Evolutionary conservation across 2,329 filamentous ascomycete species (phyloP).

Genomic region (Colletotrichum sublineola): DNA sequence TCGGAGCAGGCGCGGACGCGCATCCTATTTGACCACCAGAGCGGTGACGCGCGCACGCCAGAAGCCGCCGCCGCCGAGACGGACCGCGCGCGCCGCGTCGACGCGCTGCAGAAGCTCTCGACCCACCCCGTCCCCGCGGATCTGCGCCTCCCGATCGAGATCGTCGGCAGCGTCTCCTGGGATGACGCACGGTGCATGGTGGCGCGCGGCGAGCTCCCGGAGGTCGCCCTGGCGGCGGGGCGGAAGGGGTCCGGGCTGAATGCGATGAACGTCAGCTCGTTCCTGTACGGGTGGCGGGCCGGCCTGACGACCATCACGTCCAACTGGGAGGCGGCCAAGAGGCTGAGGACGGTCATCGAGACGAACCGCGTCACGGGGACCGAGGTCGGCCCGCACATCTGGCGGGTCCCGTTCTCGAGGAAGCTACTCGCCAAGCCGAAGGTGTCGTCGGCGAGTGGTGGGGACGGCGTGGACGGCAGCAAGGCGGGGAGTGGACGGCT

Average conservation of each 20-base stretch:
- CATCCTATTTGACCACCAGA: slow-evolving; percentile 46
- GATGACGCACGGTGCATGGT: slow-evolving; percentile 50
- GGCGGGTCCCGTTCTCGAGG: slow-evolving; percentile 41
- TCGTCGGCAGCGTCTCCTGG: slow-evolving; percentile 46
- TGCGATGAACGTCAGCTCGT: slow-evolving; percentile 55
- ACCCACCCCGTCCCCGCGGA: slow-evolving; percentile 49
- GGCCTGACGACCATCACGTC: slow-evolving; percentile 54
- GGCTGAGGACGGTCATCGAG: slow-evolving; percentile 40
- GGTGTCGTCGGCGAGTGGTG: background rate
- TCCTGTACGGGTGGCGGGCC: slow-evolving; percentile 56
- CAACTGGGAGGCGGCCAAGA: slow-evolving; percentile 53
- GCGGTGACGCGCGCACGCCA: slow-evolving; percentile 30
- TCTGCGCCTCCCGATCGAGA: slow-evolving; percentile 53
- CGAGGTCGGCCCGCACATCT: slow-evolving; percentile 39
- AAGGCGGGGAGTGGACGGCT: slow-evolving; percentile 7
- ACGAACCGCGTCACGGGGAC: slow-evolving; percentile 22
- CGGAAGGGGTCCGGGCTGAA: slow-evolving; percentile 49
- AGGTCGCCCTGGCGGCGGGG: slow-evolving; percentile 52
- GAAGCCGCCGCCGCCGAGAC: slow-evolving; percentile 30
- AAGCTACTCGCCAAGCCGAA: slow-evolving; percentile 41
- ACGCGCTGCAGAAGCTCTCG: slow-evolving; percentile 52
- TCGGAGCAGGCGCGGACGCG: slow-evolving; percentile 53
- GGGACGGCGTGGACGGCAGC: background rate
- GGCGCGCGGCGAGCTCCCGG: slow-evolving; percentile 48
- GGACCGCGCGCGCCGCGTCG: slow-evolving; percentile 39